Evolutionary conservation across 371 early-diverging fungal species (phyloP).

Genomic region (Mortierella sp.): DNA sequence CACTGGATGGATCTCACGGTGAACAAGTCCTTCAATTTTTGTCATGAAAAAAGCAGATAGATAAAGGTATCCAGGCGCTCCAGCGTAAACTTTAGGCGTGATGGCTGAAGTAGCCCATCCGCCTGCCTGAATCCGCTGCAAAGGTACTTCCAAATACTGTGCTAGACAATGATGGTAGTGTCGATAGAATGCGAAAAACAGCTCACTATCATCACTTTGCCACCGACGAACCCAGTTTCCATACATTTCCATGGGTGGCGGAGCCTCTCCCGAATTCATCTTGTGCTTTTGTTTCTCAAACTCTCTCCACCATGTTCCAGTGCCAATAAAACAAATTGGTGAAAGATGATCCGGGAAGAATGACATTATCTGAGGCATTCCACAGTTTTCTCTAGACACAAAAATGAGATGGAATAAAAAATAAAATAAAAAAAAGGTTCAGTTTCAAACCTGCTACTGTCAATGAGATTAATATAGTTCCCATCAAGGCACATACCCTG

Average conservation of each 20-base stretch:
- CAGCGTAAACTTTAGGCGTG: constrained; percentile 58
- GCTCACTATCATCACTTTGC: constrained; percentile 71
- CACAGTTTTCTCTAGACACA: constrained; percentile 34
- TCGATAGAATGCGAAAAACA: constrained; percentile 70
- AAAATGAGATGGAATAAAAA: not conserved
- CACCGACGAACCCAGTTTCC: constrained; percentile 69
- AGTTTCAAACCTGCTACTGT: not conserved
- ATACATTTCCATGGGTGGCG: constrained; percentile 57
- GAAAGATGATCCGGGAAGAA: constrained; percentile 57
- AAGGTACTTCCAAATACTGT: constrained; percentile 48
- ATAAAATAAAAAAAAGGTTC: not conserved
- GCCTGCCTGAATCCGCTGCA: constrained; percentile 45
- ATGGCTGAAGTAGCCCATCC: constrained; percentile 41
- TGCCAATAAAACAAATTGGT: constrained; percentile 47
- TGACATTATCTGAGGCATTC: constrained; percentile 45
- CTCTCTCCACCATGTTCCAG: constrained; percentile 56
- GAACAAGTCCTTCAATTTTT: constrained; percentile 64
- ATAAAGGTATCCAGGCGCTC: constrained; percentile 67
- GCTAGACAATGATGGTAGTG: constrained; percentile 65
- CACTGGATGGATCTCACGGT: constrained; percentile 64
- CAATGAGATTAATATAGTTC: not conserved
- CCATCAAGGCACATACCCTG: constrained; percentile 23
- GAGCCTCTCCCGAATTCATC: constrained; percentile 41
- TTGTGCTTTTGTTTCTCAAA: constrained; percentile 55
- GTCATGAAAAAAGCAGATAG: constrained; percentile 65